phyloP scores from a whole-genome alignment of 1,284 basidiomycete species.

The Ganoderma resinaceum region DNA sequence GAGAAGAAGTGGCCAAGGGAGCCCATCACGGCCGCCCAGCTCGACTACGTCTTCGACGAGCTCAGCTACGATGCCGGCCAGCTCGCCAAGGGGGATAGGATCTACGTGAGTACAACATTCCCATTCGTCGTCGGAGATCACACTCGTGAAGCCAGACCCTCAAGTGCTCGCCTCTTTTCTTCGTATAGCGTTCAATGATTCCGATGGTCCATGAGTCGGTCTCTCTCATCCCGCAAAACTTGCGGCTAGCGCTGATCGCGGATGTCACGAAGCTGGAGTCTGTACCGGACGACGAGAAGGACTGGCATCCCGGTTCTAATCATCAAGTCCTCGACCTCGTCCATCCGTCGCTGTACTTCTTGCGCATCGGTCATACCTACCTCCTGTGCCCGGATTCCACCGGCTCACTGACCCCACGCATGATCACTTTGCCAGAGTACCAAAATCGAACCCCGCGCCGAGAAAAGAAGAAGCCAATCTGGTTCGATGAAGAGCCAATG shows the following conservation, averaged over 20 bases:
- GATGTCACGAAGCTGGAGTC: constrained; percentile 7
- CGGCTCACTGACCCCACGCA: background rate
- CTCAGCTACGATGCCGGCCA: background rate
- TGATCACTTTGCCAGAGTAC: constrained; percentile 8
- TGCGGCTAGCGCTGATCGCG: background rate
- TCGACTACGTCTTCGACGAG: constrained; percentile 19
- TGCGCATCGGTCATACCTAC: constrained; percentile 8
- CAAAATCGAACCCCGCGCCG: background rate
- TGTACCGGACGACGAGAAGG: constrained; percentile 12
- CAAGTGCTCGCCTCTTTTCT: background rate
- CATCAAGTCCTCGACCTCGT: constrained; percentile 17
- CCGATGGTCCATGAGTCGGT: constrained; percentile 6
- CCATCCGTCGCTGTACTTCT: constrained; percentile 17
- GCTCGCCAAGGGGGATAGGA: background rate
- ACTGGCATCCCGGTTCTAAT: constrained; percentile 19
- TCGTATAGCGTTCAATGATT: background rate
- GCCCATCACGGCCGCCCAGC: constrained; percentile 9
- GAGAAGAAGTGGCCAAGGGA: constrained; percentile 17
- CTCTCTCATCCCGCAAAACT: background rate
- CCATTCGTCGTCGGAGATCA: background rate
- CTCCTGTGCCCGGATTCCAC: background rate
- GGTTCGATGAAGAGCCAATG: background rate
- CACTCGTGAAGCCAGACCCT: background rate
- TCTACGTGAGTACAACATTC: constrained; percentile 35
- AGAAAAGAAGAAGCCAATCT: background rate